These are phyloP conservation scores for Ceratocystis variospora DNA, from an alignment of 2,329 filamentous ascomycete species.

Conservation along the genomic window DNA sequence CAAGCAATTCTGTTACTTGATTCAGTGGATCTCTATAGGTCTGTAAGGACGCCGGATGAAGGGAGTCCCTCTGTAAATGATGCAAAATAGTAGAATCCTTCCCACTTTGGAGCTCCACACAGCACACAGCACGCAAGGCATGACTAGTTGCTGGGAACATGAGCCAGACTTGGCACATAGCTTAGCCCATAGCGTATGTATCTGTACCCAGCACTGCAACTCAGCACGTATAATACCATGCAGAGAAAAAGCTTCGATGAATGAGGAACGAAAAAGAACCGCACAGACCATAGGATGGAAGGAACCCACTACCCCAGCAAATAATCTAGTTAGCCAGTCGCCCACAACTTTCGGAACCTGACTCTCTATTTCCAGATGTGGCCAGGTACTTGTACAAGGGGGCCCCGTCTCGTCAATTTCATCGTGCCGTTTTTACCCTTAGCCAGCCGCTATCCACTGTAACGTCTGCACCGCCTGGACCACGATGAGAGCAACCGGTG, in stretches of 20 bases:
- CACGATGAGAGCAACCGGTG: too few relatives aligned
- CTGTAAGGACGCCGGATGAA: neutral
- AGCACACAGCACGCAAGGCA: neutral
- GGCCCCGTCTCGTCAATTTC: too few relatives aligned
- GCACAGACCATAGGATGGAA: conserved; percentile 4
- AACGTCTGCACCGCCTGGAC: too few relatives aligned
- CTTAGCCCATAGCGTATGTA: neutral
- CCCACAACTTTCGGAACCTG: conserved; percentile 20
- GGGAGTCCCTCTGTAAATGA: neutral
- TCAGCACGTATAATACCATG: neutral
- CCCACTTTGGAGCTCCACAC: conserved; percentile 2
- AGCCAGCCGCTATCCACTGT: too few relatives aligned
- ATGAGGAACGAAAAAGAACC: conserved; percentile 1
- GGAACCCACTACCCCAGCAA: conserved; percentile 4
- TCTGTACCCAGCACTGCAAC: neutral
- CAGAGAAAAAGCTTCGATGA: neutral
- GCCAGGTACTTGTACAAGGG: too few relatives aligned
- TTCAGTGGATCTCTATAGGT: neutral
- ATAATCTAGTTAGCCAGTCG: neutral
- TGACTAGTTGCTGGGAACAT: neutral
- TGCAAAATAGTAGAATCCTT: conserved; percentile 1
- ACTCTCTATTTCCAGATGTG: too few relatives aligned
- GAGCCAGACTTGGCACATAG: neutral
- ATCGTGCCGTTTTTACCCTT: too few relatives aligned
- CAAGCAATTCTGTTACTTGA: conserved; percentile 1